Evolutionary conservation across 305 asterid species (phyloP).

Genomic region (Fraxinus sp.): DNA sequence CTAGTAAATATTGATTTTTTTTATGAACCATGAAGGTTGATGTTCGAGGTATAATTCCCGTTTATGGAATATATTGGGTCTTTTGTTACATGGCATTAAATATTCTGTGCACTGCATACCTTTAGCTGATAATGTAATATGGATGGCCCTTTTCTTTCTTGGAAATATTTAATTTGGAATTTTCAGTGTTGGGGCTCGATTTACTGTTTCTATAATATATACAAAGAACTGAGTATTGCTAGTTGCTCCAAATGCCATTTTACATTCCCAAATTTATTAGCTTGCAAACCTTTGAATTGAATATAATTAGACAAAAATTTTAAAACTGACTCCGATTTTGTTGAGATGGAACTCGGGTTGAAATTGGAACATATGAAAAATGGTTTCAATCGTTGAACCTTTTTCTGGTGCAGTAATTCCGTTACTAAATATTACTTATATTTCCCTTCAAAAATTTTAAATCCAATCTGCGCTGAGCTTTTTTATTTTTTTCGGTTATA

Average conservation of each 20-base stretch:
- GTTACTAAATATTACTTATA: neutral
- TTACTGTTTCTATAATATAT: neutral
- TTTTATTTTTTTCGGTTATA: neutral
- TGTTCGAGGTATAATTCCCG: neutral
- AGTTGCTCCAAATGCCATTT: neutral
- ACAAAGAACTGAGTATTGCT: neutral
- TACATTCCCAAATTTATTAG: neutral
- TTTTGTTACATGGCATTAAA: neutral
- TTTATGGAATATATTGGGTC: neutral
- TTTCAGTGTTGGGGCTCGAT: neutral
- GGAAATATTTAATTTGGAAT: neutral
- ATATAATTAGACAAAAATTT: neutral
- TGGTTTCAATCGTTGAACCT: neutral
- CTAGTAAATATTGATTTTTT: neutral
- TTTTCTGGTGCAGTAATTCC: neutral
- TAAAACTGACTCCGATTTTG: neutral
- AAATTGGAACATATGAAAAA: neutral
- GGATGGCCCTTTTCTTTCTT: neutral
- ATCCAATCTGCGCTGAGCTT: neutral
- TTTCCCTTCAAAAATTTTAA: neutral
- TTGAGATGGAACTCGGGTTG: neutral
- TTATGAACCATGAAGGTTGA: neutral
- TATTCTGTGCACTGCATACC: neutral
- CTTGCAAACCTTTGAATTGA: slow-evolving; percentile 2
- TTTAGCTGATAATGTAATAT: neutral